Evolutionary conservation across 2,329 filamentous ascomycete species (phyloP), one percentile per base, ranked within the genome.

Genomic region (Claviceps sp.): DNA sequence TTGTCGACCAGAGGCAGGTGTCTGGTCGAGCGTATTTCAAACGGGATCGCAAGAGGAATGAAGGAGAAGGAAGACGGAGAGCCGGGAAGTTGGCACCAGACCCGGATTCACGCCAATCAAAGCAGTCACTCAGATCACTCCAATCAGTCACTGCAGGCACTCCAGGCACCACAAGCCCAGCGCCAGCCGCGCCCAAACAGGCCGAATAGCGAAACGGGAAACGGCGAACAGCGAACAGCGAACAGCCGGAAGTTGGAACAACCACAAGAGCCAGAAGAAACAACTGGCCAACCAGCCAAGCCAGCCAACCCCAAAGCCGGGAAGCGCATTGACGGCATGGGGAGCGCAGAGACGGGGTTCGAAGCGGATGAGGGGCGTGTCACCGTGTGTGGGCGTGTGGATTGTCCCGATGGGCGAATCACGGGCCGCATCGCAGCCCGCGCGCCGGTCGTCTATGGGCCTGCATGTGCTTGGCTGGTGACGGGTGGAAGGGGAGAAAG

Each of bases 61-160:
- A 40, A 44, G 22, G 47, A 34, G 52, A 48, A 40, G 30, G 14
- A 50, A 48, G 52, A 54, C 38, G 11, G 24, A 51, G 39, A 48
- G 19, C 30, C 52, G 49, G 39, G 44, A 43, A 48, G 43, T 50
- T 42, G 51, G 47, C 34, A 48, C 38, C 44, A 48, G 46, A 39
- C 16, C 24, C 43, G 30, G 43, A 34, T 46, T 46, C 24, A 46
- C 24, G n/a, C 43, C 39, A 17, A 40, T 34, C 30, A 34, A 34
- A 34, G 30, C 30, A 34, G 11, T 34, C 30, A 34, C 30, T 34
- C 30, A 1, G 10, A 34, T 34, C 30, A 34, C 30, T 34, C 30
- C 30, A 34, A 34, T 34, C 30, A 34, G 4, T 34, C 30, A 17
- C 5, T 17, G 16, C 39, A 16, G 39, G 16, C 39, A 17, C 39